Evolutionary conservation across 768 basidiomycete species (phyloP), one percentile per base, ranked within the genome.

Genomic region (Rhodotorula kratochvilovae): DNA sequence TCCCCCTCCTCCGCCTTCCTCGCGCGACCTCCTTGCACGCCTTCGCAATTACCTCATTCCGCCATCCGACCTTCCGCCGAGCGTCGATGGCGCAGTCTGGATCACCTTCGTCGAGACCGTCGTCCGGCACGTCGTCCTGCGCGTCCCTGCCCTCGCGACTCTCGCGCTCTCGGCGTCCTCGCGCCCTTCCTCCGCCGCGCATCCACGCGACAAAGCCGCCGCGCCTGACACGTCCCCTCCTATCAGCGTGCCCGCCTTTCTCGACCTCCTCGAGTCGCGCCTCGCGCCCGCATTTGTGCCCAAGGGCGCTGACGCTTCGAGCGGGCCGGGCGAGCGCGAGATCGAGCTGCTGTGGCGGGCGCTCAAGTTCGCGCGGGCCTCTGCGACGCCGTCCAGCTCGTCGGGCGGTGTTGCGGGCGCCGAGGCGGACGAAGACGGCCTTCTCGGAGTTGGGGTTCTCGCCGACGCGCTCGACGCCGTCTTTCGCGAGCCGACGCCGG

Each of bases 111-210:
- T 69, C 56, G 39, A 57, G 25, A 50, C 45, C 19, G n/a, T 75
- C 54, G 66, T 75, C 25, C 70, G 73, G 25, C 61, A 68, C 33
- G 73, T 71, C 51, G 51, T 71, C 36, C 67, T 75, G 1, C 59
- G 73, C 27, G 27, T 63, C 5, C 70, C 70, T 0, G 11, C 64
- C 4, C 61, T 75, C 29, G 73, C 73, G 0, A 68, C 56, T 5
- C 73, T 75, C 35, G 70, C 64, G 1, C 63, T 74, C 11, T 2
- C 39, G n/a, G 36, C 17, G 39, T 2, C 35, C 8, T 35, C 36
- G 11, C 15, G 23, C 48, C 39, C 10, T 6, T 16, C 7, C 43
- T 53, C 42, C 11, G 17, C 48, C 27, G 31, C 45, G 33, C 19
- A 33, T 23, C 33, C 12, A 7, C 23, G 8, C 56, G 2, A 1